Evolutionary conservation across 1,139 yeast species (phyloP).

Genomic region (Scheffersomyces parashehatae): DNA sequence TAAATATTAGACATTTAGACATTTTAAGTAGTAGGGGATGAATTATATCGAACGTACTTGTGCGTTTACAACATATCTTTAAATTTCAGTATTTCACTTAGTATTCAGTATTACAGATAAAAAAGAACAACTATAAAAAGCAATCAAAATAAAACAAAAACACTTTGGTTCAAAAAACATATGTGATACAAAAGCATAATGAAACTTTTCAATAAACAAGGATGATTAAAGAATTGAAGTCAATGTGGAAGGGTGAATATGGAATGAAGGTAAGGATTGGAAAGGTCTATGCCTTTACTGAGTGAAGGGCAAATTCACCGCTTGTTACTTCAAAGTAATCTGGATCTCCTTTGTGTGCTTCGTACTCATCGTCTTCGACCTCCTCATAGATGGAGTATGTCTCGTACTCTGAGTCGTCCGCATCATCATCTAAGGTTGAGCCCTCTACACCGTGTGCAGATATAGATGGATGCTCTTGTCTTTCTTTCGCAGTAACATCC

Average conservation of each 20-base stretch:
- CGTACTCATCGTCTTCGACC: constrained; percentile 49
- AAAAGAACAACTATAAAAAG: too few relatives aligned
- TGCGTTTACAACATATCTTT: too few relatives aligned
- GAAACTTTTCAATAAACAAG: background rate
- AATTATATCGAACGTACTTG: too few relatives aligned
- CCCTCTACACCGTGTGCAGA: constrained; percentile 4
- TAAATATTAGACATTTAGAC: too few relatives aligned
- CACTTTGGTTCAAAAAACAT: background rate
- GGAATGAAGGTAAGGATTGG: too few relatives aligned
- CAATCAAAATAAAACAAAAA: too few relatives aligned
- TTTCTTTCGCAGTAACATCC: constrained; percentile 2
- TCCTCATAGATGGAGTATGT: constrained; percentile 51
- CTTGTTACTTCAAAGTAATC: constrained; percentile 48
- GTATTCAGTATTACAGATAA: too few relatives aligned
- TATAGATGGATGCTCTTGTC: constrained; percentile 4
- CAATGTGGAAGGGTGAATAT: too few relatives aligned
- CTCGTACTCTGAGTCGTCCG: constrained; percentile 20
- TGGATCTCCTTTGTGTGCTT: constrained; percentile 46
- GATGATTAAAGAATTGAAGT: too few relatives aligned
- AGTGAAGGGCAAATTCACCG: constrained; percentile 34
- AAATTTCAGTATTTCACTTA: too few relatives aligned
- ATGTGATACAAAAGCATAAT: constrained; percentile 2
- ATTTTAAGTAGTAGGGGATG: too few relatives aligned
- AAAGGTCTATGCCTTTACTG: background rate
- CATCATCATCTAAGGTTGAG: constrained; percentile 10